phyloP scores from a whole-genome alignment of 352 stramenopile species.

The Pythium dissimile region DNA sequence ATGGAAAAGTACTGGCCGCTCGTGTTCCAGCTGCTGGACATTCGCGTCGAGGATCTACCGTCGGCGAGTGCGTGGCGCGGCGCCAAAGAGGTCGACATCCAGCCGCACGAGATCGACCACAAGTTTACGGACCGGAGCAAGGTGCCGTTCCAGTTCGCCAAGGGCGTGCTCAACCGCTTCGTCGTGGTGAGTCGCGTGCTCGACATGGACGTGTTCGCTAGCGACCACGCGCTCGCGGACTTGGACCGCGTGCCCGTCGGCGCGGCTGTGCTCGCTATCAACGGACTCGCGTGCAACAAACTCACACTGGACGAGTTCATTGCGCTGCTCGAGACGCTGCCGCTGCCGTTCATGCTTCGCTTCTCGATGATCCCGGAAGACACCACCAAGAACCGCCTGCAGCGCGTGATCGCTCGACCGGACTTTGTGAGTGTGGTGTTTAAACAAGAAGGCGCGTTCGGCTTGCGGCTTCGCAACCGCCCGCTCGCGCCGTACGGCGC shows the following conservation, averaged over 20 bases:
- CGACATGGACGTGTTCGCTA: slow-evolving; percentile 22
- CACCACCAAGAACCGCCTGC: slow-evolving; percentile 41
- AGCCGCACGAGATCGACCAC: slow-evolving; percentile 66
- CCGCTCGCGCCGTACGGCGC: slow-evolving; percentile 57
- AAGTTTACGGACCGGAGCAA: slow-evolving; percentile 40
- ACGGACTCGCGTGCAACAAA: slow-evolving; percentile 69
- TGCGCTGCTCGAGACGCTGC: slow-evolving; percentile 44
- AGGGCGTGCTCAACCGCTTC: slow-evolving; percentile 67
- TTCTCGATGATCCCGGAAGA: slow-evolving; percentile 72
- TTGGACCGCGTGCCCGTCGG: slow-evolving; percentile 50
- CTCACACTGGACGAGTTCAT: slow-evolving; percentile 69
- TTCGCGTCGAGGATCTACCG: slow-evolving; percentile 74
- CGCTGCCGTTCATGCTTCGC: slow-evolving; percentile 52
- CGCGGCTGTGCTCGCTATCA: slow-evolving; percentile 65
- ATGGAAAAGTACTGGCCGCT: slow-evolving; percentile 86
- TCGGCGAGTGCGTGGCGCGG: slow-evolving; percentile 74
- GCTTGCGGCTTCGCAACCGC: slow-evolving; percentile 69
- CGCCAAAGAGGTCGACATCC: slow-evolving; percentile 66
- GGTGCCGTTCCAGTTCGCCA: slow-evolving; percentile 67
- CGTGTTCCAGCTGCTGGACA: slow-evolving; percentile 77
- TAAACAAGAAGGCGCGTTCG: slow-evolving; percentile 69
- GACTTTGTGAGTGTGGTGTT: slow-evolving; percentile 63
- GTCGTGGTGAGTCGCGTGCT: slow-evolving; percentile 57
- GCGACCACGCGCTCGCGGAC: slow-evolving; percentile 20
- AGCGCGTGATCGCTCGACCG: slow-evolving; percentile 45